A percentile compares a stretch with the other conserved stretches of the same genome.
These are phyloP conservation scores for Fusarium anguioides DNA, from an alignment of 2,329 filamentous ascomycete genomes.

Conservation along the genomic window DNA sequence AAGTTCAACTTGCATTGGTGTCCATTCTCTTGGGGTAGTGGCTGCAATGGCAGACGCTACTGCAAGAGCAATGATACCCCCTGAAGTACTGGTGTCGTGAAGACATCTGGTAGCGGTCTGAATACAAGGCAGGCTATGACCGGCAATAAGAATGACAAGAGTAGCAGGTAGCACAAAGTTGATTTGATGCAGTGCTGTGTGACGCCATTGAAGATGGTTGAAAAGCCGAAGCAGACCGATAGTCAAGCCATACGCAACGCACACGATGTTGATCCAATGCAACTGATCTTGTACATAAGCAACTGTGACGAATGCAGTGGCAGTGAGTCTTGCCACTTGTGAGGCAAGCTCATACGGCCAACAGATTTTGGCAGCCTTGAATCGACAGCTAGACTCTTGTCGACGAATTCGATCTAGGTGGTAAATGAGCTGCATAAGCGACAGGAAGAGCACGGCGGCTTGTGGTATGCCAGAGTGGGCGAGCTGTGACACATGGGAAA, in stretches of 20 bases:
- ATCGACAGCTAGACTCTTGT: conserved; percentile 39
- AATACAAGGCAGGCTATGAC: conserved; percentile 58
- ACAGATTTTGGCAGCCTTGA: conserved; percentile 53
- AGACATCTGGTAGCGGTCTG: conserved; percentile 50
- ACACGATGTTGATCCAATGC: conserved; percentile 52
- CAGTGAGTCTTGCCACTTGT: conserved; percentile 54
- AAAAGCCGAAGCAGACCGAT: conserved; percentile 58
- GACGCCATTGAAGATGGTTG: conserved; percentile 57
- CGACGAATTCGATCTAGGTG: conserved; percentile 50
- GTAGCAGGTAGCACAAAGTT: conserved; percentile 57
- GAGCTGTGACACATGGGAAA: conserved; percentile 52
- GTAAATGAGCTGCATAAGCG: conserved; percentile 50
- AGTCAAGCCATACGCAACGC: conserved; percentile 55
- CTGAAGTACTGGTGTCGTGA: conserved; percentile 48
- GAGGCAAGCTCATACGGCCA: conserved; percentile 57
- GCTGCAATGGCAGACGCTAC: conserved; percentile 55
- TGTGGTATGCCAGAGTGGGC: conserved; percentile 57
- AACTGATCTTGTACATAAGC: conserved; percentile 50
- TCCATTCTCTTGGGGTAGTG: conserved; percentile 62
- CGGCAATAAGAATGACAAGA: conserved; percentile 51
- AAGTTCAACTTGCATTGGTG: conserved; percentile 55
- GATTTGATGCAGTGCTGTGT: conserved; percentile 60
- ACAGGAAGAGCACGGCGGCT: conserved; percentile 51
- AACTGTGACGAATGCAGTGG: conserved; percentile 54
- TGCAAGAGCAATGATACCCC: conserved; percentile 52